Percentiles rank a stretch among this genome's conserved stretches.
These are phyloP conservation scores for Boletus pseudo-olivaceus DNA, from an alignment of 768 basidiomycete species.

Conservation along the genomic window DNA sequence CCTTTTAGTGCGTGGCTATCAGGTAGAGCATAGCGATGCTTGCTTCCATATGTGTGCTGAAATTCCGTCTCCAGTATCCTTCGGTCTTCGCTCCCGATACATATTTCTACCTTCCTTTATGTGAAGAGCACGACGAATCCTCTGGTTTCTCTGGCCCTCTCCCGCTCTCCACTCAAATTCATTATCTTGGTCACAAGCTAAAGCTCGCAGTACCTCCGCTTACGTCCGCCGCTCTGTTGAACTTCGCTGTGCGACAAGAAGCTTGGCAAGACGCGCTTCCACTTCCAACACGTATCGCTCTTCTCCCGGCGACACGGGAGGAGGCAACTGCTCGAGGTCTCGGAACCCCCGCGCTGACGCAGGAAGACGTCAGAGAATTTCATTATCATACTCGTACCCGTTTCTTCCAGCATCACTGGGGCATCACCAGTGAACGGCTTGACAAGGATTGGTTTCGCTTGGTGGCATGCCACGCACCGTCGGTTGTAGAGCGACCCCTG, in stretches of 20 bases:
- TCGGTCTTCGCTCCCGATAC: conserved; percentile 42
- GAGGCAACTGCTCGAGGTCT: conserved; percentile 30
- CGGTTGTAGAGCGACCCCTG: conserved; percentile 33
- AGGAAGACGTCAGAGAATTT: conserved; percentile 41
- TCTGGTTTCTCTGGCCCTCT: conserved; percentile 32
- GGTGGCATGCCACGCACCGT: conserved; percentile 40
- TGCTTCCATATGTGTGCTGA: conserved; percentile 1
- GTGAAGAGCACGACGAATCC: conserved; percentile 22
- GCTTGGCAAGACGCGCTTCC: conserved; percentile 29
- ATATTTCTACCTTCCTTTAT: conserved; percentile 41
- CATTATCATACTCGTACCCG: conserved; percentile 35
- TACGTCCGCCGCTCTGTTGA: conserved; percentile 39
- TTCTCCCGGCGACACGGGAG: conserved; percentile 35
- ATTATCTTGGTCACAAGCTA: conserved; percentile 41
- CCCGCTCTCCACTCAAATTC: conserved; percentile 32
- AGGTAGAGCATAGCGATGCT: conserved; percentile 26
- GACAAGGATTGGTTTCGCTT: conserved; percentile 50
- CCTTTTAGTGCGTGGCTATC: conserved; percentile 41
- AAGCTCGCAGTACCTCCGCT: conserved; percentile 40
- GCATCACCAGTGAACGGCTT: conserved; percentile 28
- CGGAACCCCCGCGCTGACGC: conserved; percentile 31
- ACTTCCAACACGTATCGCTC: conserved; percentile 19
- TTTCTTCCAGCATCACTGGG: conserved; percentile 21
- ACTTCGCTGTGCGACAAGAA: conserved; percentile 37
- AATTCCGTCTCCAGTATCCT: conserved; percentile 33